phyloP scores from a whole-genome alignment of 2,329 filamentous ascomycete species.

The Penicillium sp. region DNA sequence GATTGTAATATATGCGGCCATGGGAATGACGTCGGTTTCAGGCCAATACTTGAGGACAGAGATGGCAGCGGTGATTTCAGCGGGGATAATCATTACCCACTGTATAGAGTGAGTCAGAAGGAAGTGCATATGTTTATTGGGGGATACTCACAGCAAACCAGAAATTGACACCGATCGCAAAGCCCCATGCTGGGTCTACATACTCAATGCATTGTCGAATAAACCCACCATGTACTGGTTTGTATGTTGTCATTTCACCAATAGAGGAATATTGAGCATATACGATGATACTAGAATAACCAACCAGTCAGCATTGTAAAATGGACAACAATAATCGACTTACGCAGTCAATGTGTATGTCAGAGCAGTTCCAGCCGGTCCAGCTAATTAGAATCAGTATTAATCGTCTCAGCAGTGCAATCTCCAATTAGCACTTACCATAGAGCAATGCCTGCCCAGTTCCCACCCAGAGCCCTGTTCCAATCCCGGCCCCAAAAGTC shows the following conservation, averaged over 20 bases:
- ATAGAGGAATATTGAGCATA: slow-evolving; percentile 39
- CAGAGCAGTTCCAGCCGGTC: slow-evolving; percentile 38
- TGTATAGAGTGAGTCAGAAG: slow-evolving; percentile 6
- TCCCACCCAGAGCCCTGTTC: slow-evolving; percentile 42
- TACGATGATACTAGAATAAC: slow-evolving; percentile 31
- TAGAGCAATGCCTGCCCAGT: slow-evolving; percentile 40
- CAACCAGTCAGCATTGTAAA: neutral
- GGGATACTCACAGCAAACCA: slow-evolving; percentile 33
- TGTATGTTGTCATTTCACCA: slow-evolving; percentile 38
- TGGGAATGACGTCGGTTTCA: slow-evolving; percentile 27
- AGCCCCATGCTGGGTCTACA: slow-evolving; percentile 37
- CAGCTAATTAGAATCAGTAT: slow-evolving; percentile 23
- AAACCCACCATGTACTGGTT: slow-evolving; percentile 39
- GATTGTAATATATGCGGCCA: slow-evolving; percentile 40
- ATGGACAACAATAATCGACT: neutral
- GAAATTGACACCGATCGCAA: slow-evolving; percentile 40
- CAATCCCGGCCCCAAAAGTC: slow-evolving; percentile 43
- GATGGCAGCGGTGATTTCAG: slow-evolving; percentile 41
- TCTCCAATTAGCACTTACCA: slow-evolving; percentile 22
- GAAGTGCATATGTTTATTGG: neutral
- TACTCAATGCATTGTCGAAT: slow-evolving; percentile 38
- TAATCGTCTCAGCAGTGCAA: neutral
- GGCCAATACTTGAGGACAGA: slow-evolving; percentile 40
- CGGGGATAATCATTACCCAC: slow-evolving; percentile 39
- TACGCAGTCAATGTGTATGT: slow-evolving; percentile 38